These are phyloP conservation scores for Globisporangium rhizosaccharum DNA, from an alignment of 352 stramenopile genomes.

Conservation along the genomic window DNA sequence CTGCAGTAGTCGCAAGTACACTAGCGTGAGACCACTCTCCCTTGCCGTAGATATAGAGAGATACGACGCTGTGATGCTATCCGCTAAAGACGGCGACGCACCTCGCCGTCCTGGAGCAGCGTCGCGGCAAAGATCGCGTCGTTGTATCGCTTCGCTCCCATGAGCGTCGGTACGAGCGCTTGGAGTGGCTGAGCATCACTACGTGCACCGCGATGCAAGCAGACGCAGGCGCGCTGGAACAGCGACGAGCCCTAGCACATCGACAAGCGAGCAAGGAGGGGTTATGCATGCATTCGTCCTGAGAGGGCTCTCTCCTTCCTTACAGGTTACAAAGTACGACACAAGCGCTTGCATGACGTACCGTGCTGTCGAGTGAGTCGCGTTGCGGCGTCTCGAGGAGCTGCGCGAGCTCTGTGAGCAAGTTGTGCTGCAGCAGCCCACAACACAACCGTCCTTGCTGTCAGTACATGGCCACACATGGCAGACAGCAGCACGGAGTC, in stretches of 20 bases:
- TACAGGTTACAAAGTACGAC: not conserved
- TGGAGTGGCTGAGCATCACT: conserved; percentile 14
- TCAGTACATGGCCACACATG: not conserved
- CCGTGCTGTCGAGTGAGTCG: conserved; percentile 40
- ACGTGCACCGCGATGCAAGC: conserved; percentile 30
- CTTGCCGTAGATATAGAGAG: too few species aligned
- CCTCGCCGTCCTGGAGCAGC: conserved; percentile 30
- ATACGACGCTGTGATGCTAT: not conserved
- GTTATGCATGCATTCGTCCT: too few species aligned
- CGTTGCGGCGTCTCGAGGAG: conserved; percentile 19
- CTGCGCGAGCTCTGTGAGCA: conserved; percentile 30
- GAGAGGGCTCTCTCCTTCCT: not conserved
- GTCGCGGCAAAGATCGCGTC: conserved; percentile 54
- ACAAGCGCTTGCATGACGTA: conserved; percentile 13
- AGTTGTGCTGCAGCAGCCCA: conserved; percentile 23
- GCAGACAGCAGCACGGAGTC: not conserved
- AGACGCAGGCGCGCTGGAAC: conserved; percentile 48
- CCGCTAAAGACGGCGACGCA: not conserved
- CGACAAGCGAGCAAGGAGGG: not conserved
- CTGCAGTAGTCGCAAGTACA: not conserved
- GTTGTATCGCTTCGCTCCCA: conserved; percentile 20
- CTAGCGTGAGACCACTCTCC: not conserved
- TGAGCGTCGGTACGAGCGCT: conserved; percentile 15
- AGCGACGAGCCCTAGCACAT: conserved; percentile 44
- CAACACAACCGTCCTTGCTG: too few species aligned